Evolutionary conservation across 225 moss, liverwort and hornwort genomes (phyloP), one percentile per base, ranked within the genome.

Genomic region (Pseudisothecium myosuroides): DNA sequence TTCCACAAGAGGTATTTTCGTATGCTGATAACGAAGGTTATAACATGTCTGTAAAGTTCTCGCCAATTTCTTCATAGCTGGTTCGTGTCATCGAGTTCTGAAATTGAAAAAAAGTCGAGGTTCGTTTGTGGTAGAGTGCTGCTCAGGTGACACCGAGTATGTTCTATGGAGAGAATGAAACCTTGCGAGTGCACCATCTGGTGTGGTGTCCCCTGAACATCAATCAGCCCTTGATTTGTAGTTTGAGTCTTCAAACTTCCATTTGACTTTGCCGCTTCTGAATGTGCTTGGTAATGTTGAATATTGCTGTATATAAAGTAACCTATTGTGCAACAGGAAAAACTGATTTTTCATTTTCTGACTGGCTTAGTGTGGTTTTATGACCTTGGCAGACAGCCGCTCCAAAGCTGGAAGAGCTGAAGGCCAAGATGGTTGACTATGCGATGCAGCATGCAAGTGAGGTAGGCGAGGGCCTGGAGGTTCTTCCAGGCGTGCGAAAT

Each of bases 351-450:
- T 60, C 64, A 50, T 88, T 76, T 72, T 85, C 65, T 84, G 86
- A 90, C 86, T 90, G 58, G 81, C 74, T 73, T 87, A 76, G 85
- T 89, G 87, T 90, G 93, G 85, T 89, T 95, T 90, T 94, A 82
- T 96, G 91, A 87, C 89, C 85, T 87, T 89, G 93, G 82, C 96
- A 98, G 98, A 95, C 93, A 88, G 92, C 93, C 49, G 94, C 93
- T 75, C 91, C 96, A 39, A 93, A 96, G 90, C 96, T 98, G 74
- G 96, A 91, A 78, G 98, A 98, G 85, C 89, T 98, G 91, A 95
- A 96, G 89, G 89, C 91, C 71, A 96, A 97, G 91, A 98, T 96
- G 96, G 87, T 98, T 83, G 97, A 97, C 88, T 98, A 96, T 86
- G 93, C 97, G 60, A 92, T 85, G 91, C 91, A 87, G 73, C 94